phyloP scores from a whole-genome alignment of 768 basidiomycete species.

The Auricularia sp. region DNA sequence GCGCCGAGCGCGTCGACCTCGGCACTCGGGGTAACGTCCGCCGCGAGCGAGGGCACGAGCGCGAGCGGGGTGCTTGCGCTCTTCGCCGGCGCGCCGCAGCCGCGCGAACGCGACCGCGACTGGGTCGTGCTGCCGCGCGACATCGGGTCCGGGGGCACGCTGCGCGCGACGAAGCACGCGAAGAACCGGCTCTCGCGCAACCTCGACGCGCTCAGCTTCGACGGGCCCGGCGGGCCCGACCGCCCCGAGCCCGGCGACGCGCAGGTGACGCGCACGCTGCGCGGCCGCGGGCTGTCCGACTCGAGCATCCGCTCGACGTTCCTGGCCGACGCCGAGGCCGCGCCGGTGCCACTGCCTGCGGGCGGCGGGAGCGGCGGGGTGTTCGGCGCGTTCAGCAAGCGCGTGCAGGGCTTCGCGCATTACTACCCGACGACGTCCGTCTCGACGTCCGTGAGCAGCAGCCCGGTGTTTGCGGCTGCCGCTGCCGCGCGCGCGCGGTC shows the following conservation, averaged over 20 bases:
- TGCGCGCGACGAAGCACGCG: conserved; percentile 12
- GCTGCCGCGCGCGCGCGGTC: neutral
- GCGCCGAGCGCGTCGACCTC: conserved; percentile 12
- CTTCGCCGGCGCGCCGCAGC: conserved; percentile 77
- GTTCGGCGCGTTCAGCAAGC: neutral
- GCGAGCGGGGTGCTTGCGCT: conserved; percentile 59
- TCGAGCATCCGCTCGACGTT: conserved; percentile 88
- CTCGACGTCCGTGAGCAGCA: neutral
- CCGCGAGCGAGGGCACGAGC: neutral
- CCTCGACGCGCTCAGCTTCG: conserved; percentile 53
- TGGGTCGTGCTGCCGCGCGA: conserved; percentile 59
- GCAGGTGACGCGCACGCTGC: conserved; percentile 56
- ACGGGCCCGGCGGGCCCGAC: conserved; percentile 18
- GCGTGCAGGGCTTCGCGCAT: neutral
- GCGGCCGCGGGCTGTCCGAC: conserved; percentile 77
- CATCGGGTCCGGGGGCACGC: conserved; percentile 11
- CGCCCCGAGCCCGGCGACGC: conserved; percentile 31
- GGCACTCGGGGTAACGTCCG: conserved; percentile 8
- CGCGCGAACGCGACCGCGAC: conserved; percentile 26
- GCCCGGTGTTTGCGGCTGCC: neutral
- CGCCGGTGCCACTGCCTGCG: neutral
- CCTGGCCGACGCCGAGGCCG: conserved; percentile 26
- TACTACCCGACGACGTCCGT: neutral
- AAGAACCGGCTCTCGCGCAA: conserved; percentile 42
- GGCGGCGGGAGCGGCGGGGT: neutral